Base-by-base conservation (phyloP, 768 basidiomycete genomes). In the Psilocybe cubensis region DNA sequence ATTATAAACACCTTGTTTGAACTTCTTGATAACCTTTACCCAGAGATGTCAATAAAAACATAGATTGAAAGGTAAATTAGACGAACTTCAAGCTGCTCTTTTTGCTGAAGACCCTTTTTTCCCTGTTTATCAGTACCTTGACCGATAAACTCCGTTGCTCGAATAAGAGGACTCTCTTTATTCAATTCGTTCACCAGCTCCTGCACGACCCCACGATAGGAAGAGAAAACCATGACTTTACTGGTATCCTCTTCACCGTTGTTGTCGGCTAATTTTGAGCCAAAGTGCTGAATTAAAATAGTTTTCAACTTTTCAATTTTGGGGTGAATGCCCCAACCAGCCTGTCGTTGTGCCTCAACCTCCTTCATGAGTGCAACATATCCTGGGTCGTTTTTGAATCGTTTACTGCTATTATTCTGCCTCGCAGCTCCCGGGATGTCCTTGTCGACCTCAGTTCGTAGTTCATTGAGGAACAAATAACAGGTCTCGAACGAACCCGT, bases 151-250 rank as follows among this genome's bases (percentile, higher is more conserved):
- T 83, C 85, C 21, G 85, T 86, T 10, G 92, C 91, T 25, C 88
- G 85, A 59, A 99, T 82, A 41, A 97, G 72, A 0, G 93, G 94
- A 8, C 80, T 73, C 54, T 96, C 88, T 41, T 79, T 74, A 65
- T 92, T 90, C 53, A 99, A 75, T 43, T 86, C 79, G 40, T 86
- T 83, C 20, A 96, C 91, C 40, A 98, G 87, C 72, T 98, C 95
- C 57, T 96, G 92, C 10, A 98, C 94, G 31, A 88, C 92, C 52
- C 91, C 87, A 55, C 97, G 79, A 70, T 84, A 96, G n/a, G 91
- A 88, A 51, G 90, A 89, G 68, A 98, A 99, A 17, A 99, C 92
- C 90, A 98, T 99, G 18, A 89, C 92, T 59, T 88, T 82, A 1
- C 93, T 93, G 44, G 83, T 44, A 82, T 90, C 58, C 31, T 25